Evolutionary conservation across 1,284 basidiomycete species (phyloP).

Genomic region (Veloboletus limbatus): DNA sequence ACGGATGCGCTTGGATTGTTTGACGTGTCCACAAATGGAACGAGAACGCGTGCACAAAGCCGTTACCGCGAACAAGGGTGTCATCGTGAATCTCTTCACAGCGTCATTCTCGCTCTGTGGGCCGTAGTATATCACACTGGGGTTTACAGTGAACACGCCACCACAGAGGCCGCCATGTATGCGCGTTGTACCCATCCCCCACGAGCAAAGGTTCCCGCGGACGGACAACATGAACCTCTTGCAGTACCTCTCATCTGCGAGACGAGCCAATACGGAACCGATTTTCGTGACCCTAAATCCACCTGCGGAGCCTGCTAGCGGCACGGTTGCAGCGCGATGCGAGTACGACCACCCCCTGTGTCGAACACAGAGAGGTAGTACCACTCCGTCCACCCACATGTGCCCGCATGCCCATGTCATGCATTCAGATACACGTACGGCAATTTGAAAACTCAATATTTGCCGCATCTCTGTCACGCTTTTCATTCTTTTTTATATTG

Average conservation of each 20-base stretch:
- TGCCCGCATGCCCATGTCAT: background rate
- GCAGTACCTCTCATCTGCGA: slow-evolving; percentile 67
- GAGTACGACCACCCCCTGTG: slow-evolving; percentile 71
- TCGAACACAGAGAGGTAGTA: slow-evolving; percentile 47
- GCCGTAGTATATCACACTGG: slow-evolving; percentile 2
- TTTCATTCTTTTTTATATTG: too few species aligned
- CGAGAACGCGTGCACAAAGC: slow-evolving; percentile 39
- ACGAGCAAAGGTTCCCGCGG: slow-evolving; percentile 8
- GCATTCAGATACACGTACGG: background rate
- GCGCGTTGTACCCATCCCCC: slow-evolving; percentile 1
- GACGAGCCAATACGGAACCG: slow-evolving; percentile 56
- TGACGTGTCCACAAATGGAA: too few species aligned
- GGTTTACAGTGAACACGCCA: background rate
- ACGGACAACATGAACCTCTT: slow-evolving; percentile 78
- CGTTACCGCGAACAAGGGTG: slow-evolving; percentile 59
- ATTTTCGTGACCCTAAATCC: slow-evolving; percentile 81
- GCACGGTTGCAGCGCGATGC: slow-evolving; percentile 51
- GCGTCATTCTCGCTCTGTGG: slow-evolving; percentile 1
- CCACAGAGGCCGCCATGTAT: too few species aligned
- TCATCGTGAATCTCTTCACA: slow-evolving; percentile 51
- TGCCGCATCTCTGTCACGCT: too few species aligned
- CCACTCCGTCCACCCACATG: slow-evolving; percentile 8
- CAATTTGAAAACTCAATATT: background rate
- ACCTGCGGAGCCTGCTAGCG: slow-evolving; percentile 56
- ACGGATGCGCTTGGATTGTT: slow-evolving; percentile 63